Conservation (phyloP, 164 flowering plant species). For the Santalum album region DNA sequence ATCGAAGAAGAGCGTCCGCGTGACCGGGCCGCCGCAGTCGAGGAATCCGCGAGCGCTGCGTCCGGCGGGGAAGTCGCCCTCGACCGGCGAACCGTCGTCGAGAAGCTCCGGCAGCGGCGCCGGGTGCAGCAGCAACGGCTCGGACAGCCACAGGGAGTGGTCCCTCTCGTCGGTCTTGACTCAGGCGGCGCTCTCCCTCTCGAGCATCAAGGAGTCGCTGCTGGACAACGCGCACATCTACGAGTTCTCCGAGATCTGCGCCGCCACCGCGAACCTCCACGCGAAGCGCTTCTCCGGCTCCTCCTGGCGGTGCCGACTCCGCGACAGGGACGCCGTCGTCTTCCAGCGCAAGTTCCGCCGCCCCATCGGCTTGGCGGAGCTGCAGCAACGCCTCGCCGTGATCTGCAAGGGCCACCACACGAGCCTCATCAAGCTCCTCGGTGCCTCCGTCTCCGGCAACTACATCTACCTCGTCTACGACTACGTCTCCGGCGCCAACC, state of each 20-base stretch:
- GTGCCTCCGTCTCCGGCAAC: constrained; percentile 40
- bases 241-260: constrained; percentile 36
- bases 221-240: constrained; percentile 38
- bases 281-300: constrained; percentile 33
- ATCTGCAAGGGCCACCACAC: constrained; percentile 48
- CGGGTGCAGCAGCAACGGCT: neutral
- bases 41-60: neutral
- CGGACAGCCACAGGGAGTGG: neutral
- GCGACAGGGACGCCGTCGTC: constrained; percentile 35
- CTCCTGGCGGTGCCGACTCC: constrained; percentile 61
- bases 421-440: constrained; percentile 35
- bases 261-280: constrained; percentile 46
- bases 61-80: neutral
- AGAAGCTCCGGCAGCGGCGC: constrained; percentile 1
- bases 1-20: constrained; percentile 12
- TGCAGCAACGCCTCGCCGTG: constrained; percentile 28
- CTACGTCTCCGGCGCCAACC: constrained; percentile 32
- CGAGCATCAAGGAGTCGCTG: constrained; percentile 29
- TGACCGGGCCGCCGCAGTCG: constrained; percentile 4
- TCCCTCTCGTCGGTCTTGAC: constrained; percentile 18
- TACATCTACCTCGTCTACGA: constrained; percentile 47
- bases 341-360: constrained; percentile 58
- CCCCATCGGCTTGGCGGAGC: constrained; percentile 18
- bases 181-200: constrained; percentile 13
- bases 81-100: neutral